Percentiles rank a stretch among this genome's conserved stretches.
Evolutionary conservation across 768 basidiomycete species (phyloP).

Genomic region (Suillus spraguei): DNA sequence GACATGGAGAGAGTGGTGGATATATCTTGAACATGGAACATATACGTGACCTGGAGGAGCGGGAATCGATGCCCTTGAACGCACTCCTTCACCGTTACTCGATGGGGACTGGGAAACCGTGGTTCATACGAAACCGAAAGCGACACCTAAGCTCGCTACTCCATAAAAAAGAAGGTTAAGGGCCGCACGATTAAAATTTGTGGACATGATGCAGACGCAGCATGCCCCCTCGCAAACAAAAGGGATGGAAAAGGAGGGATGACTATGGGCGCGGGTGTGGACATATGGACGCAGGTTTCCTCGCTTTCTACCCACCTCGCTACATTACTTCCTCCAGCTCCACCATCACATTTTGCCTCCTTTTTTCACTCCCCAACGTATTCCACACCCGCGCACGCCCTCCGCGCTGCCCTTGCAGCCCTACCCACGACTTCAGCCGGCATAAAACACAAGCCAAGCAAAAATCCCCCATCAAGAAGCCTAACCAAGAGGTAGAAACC

Average conservation of each 20-base stretch:
- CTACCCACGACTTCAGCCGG: slow-evolving; percentile 24
- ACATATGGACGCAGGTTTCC: slow-evolving; percentile 74
- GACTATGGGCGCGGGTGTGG: slow-evolving; percentile 35
- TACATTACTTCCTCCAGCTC: slow-evolving; percentile 57
- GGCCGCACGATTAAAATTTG: slow-evolving; percentile 52
- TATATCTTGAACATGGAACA: slow-evolving; percentile 61
- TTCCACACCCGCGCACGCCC: slow-evolving; percentile 60
- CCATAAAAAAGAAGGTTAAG: slow-evolving; percentile 35
- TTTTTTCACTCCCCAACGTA: slow-evolving; percentile 71
- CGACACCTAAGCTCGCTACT: slow-evolving; percentile 14
- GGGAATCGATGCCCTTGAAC: slow-evolving; percentile 50
- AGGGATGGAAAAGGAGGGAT: background rate
- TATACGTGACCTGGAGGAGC: slow-evolving; percentile 67
- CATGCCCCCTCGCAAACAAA: slow-evolving; percentile 30
- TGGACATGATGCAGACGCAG: slow-evolving; percentile 70
- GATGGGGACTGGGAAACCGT: slow-evolving; percentile 13
- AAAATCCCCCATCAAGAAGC: slow-evolving; percentile 3
- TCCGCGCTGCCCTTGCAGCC: slow-evolving; percentile 54
- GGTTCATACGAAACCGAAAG: slow-evolving; percentile 15
- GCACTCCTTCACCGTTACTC: background rate
- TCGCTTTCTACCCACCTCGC: slow-evolving; percentile 71
- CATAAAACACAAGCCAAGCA: slow-evolving; percentile 8
- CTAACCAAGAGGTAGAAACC: slow-evolving; percentile 28
- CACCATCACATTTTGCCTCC: slow-evolving; percentile 62
- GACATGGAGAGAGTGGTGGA: slow-evolving; percentile 73